These are phyloP conservation scores for Colletotrichum eleusines DNA, from an alignment of 2,329 filamentous ascomycete genomes.

Conservation along the genomic window DNA sequence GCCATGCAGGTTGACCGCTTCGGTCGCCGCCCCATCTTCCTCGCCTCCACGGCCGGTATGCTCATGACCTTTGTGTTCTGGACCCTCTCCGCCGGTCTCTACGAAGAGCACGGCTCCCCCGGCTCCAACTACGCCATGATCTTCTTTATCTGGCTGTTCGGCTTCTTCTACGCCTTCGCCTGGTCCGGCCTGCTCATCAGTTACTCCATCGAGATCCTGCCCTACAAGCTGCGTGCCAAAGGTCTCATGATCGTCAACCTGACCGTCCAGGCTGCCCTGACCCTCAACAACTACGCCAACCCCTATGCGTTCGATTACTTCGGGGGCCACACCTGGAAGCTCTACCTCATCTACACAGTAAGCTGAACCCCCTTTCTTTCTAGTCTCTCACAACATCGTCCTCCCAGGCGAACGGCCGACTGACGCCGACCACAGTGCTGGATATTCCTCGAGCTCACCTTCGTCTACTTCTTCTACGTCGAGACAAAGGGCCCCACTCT, in stretches of 20 bases:
- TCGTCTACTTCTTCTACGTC: conserved; percentile 68
- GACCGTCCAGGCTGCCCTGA: conserved; percentile 65
- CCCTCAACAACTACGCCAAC: conserved; percentile 67
- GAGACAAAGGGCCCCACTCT: conserved; percentile 75
- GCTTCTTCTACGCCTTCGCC: conserved; percentile 64
- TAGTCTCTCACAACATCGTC: not conserved
- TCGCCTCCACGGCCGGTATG: conserved; percentile 58
- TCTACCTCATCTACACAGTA: conserved; percentile 69
- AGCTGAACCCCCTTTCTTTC: conserved; percentile 44
- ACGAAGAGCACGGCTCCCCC: conserved; percentile 53
- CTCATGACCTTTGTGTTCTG: conserved; percentile 63
- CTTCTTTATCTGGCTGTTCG: conserved; percentile 56
- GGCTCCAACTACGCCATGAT: conserved; percentile 58
- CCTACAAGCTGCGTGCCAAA: conserved; percentile 64
- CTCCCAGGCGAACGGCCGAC: not conserved
- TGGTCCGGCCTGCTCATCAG: conserved; percentile 69
- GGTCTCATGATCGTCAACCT: conserved; percentile 69
- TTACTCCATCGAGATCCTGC: conserved; percentile 65
- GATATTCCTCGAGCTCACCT: conserved; percentile 66
- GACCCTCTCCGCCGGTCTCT: conserved; percentile 61
- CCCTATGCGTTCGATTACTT: conserved; percentile 65
- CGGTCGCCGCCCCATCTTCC: conserved; percentile 68
- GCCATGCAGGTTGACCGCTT: conserved; percentile 67
- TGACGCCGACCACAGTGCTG: conserved; percentile 49
- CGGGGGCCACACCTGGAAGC: conserved; percentile 60